Base-by-base conservation (phyloP, 331 rosid genomes). In the Prunus yedoensis region DNA sequence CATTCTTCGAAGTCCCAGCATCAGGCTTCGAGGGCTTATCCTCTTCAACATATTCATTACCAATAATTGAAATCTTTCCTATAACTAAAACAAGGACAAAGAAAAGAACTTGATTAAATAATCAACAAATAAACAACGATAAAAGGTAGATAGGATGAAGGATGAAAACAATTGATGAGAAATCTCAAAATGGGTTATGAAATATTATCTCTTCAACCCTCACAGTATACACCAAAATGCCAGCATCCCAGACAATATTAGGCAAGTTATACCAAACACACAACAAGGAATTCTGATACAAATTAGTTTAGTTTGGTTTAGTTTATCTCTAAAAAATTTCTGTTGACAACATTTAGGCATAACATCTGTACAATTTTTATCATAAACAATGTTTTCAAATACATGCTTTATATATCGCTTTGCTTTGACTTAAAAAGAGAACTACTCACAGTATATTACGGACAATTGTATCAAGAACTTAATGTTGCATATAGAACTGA, bases 31-130 rank as follows among this genome's bases (percentile, higher is more conserved):
- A 68, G 64, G 80, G 81, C 82, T 79, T 94, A 60, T 87, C 91
- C 73, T 84, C 89, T 78, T 83, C 89, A 23, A 74, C 97, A 82
- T 88, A 90, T 58, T 81, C 97, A 82, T 89, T 87, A 68, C 80
- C 86, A 73, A 75, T 61, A 57, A 78, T 82, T 63, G 86, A 84
- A 87, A 76, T 75, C 87, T 88, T 95, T 69, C 89, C 99, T 90
- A 87, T 62, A 65, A 68, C 66, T 15, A 60, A 75, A 82, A 28
- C 13, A 60, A 54, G 59, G 69, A 35, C 30, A 14, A 50, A 59
- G 17, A 49, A 78, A 49, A 59, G 10, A 3, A 16, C 4, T 11
- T 58, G 46, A 30, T 49, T 23, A 64, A 17, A 25, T 20, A n/a
- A 18, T 28, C 4, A 30, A 56, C 4, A 18, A 63, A 52, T 20